These are phyloP conservation scores for Lenwebbia sp. DNA, from an alignment of 345 rosid genomes.

Conservation along the genomic window DNA sequence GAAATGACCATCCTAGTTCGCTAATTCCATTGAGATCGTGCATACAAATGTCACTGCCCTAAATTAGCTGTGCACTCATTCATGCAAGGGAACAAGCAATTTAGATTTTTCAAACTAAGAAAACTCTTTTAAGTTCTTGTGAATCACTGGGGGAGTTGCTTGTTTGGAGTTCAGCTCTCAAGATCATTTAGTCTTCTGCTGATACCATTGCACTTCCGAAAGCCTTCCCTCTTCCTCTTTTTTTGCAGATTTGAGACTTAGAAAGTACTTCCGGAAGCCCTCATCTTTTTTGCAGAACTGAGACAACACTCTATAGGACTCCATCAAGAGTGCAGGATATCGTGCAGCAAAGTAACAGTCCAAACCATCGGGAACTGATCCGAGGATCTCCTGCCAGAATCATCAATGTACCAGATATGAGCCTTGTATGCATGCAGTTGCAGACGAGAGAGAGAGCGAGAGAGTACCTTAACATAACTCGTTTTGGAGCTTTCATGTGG, in stretches of 20 bases:
- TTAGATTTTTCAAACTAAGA: neutral
- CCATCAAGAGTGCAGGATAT: too few species aligned
- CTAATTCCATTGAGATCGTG: too few species aligned
- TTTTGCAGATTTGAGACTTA: too few species aligned
- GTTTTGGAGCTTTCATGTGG: constrained; percentile 67
- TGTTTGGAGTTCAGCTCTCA: too few species aligned
- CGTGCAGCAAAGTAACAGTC: constrained; percentile 47
- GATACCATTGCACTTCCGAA: too few species aligned
- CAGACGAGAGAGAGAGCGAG: neutral
- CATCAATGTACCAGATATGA: neutral
- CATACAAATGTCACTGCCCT: too few species aligned
- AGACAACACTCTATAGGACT: too few species aligned
- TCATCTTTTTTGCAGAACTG: too few species aligned
- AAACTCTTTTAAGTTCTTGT: neutral
- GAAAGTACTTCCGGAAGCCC: too few species aligned
- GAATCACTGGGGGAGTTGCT: neutral
- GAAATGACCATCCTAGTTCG: too few species aligned
- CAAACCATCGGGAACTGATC: constrained; percentile 77
- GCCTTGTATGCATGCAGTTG: neutral
- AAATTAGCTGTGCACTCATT: neutral
- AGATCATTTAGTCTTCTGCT: too few species aligned
- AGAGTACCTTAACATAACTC: constrained; percentile 69
- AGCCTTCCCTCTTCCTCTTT: too few species aligned
- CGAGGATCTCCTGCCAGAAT: constrained; percentile 51
- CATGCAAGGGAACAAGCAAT: neutral